Percentiles rank a stretch among this genome's conserved stretches.
These are phyloP conservation scores for Fusarium hainanense DNA, from an alignment of 2,329 filamentous ascomycete genomes.

Conservation along the genomic window DNA sequence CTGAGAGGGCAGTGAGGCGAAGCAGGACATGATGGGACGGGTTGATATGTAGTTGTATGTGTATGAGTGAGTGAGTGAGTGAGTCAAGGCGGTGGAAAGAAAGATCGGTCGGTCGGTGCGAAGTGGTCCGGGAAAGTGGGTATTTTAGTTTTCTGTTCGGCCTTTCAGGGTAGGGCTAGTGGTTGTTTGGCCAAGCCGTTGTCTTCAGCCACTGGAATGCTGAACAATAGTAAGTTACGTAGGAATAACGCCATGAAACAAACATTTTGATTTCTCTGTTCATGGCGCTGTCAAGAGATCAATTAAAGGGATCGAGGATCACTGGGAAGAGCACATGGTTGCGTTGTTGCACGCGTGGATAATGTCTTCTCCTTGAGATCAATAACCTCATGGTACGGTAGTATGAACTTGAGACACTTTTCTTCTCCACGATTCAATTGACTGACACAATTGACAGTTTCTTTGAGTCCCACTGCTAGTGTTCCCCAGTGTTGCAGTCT, in stretches of 20 bases:
- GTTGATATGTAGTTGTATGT: background rate
- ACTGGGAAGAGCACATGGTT: background rate
- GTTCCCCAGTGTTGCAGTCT: background rate
- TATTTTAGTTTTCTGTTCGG: conserved; percentile 13
- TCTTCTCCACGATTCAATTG: background rate
- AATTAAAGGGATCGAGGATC: background rate
- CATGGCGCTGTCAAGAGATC: background rate
- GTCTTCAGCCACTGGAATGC: conserved; percentile 2
- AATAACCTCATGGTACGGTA: no score
- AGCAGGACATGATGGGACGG: conserved; percentile 17
- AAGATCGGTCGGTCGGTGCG: conserved; percentile 11
- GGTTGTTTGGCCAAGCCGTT: background rate
- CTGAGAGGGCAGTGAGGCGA: conserved; percentile 16
- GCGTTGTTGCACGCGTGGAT: background rate
- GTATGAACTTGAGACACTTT: no score
- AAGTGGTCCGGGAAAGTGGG: conserved; percentile 20
- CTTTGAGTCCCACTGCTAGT: background rate
- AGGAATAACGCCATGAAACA: background rate
- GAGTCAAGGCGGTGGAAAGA: conserved; percentile 17
- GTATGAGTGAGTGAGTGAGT: background rate
- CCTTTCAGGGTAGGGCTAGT: conserved; percentile 25
- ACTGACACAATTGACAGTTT: background rate
- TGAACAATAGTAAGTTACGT: background rate
- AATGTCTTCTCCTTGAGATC: background rate
- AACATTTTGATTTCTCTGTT: background rate